These are phyloP conservation scores for Poteriospumella lacustris DNA, from an alignment of 108 stramenopile species.

Conservation along the genomic window DNA sequence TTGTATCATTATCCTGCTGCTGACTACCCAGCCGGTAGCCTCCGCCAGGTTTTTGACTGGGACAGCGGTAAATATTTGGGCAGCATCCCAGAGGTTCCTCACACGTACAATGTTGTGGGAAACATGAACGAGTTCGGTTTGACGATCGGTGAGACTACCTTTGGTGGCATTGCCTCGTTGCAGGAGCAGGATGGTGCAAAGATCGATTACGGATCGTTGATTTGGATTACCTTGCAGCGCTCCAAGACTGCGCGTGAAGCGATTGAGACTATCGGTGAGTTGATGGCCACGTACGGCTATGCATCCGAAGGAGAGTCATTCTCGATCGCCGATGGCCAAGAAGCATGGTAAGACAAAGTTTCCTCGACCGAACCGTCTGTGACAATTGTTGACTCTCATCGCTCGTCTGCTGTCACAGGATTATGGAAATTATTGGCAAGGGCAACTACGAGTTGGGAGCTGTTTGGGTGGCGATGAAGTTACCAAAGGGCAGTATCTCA, in stretches of 20 bases:
- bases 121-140: conserved; percentile 66
- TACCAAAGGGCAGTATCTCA: conserved; percentile 55
- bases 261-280: conserved; percentile 54
- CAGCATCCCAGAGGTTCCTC: conserved; percentile 50
- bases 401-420: conserved; percentile 1
- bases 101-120: conserved; percentile 67
- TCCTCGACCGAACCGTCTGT: background rate
- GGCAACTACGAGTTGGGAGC: conserved; percentile 56
- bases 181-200: conserved; percentile 46
- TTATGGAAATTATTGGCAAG: conserved; percentile 67
- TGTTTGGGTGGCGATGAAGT: conserved; percentile 65
- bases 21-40: conserved; percentile 8
- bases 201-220: conserved; percentile 69
- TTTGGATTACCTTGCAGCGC: conserved; percentile 66
- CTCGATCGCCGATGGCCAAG: conserved; percentile 58
- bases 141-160: conserved; percentile 69
- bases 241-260: conserved; percentile 58
- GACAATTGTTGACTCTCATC: background rate
- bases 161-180: conserved; percentile 59
- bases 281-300: conserved; percentile 64
- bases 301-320: conserved; percentile 62
- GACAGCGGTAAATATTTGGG: conserved; percentile 62
- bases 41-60: conserved; percentile 59
- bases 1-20: conserved; percentile 61
- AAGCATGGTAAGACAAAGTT: conserved; percentile 62